phyloP scores from a whole-genome alignment of 1,284 basidiomycete species.

The Ganoderma lingzhi region DNA sequence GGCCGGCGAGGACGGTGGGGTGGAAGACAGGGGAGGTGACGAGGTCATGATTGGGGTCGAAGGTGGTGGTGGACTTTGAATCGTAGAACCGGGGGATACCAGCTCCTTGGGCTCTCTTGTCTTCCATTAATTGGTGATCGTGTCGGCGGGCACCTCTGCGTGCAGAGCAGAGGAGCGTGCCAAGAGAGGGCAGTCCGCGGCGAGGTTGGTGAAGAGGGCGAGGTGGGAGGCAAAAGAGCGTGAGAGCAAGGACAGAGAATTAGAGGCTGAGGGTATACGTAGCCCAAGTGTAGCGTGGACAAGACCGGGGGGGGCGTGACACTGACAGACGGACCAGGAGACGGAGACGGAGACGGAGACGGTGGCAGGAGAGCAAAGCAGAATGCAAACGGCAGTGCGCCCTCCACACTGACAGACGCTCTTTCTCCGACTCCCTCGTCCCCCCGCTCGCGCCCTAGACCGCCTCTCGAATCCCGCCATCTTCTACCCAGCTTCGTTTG shows the following conservation, averaged over 20 bases:
- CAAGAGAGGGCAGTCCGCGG: neutral
- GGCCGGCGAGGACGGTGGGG: constrained; percentile 51
- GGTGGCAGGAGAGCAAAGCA: constrained; percentile 8
- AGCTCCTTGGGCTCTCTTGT: constrained; percentile 9
- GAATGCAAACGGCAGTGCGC: constrained; percentile 1
- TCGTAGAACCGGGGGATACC: constrained; percentile 17
- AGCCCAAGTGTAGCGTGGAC: neutral
- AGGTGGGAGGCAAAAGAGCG: neutral
- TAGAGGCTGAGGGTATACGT: neutral
- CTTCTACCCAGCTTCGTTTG: neutral
- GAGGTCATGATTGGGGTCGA: constrained; percentile 60
- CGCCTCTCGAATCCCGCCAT: neutral
- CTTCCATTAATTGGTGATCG: constrained; percentile 3
- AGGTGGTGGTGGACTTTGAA: constrained; percentile 39
- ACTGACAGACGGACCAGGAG: neutral
- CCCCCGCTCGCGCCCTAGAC: neutral
- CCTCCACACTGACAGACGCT: neutral
- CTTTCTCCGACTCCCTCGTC: neutral
- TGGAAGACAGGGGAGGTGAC: constrained; percentile 69
- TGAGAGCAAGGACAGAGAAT: neutral
- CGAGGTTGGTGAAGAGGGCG: neutral
- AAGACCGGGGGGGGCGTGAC: neutral
- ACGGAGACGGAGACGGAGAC: neutral
- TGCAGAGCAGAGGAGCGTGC: neutral
- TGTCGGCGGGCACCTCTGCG: neutral